phyloP scores from a whole-genome alignment of 176 grass and related monocot genomes.

The Hordeum vulgare region DNA sequence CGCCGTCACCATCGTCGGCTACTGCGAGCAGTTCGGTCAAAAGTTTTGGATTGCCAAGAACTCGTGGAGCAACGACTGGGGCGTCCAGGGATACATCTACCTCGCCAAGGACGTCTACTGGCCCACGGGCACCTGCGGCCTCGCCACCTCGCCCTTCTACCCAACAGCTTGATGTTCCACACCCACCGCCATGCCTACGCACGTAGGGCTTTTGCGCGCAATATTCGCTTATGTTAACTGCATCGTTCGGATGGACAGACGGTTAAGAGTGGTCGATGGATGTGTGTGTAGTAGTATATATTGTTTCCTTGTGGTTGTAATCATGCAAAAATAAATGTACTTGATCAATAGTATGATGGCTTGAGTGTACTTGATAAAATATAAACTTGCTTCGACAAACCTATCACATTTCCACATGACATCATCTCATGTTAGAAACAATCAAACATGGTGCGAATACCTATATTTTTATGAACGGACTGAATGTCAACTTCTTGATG shows the following conservation, averaged over 20 bases:
- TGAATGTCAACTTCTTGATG: neutral
- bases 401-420: neutral
- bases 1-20: too few relatives aligned
- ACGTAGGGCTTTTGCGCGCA: neutral
- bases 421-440: too few relatives aligned
- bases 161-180: slow-evolving; percentile 14
- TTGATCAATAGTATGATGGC: neutral
- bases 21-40: too few relatives aligned
- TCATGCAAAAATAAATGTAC: neutral
- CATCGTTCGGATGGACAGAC: neutral
- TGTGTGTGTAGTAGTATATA: neutral
- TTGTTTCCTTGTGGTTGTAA: neutral
- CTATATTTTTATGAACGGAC: too few relatives aligned
- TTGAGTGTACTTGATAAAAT: neutral
- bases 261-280: neutral
- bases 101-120: slow-evolving; percentile 16
- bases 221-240: neutral
- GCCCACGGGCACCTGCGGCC: neutral
- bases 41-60: slow-evolving; percentile 47
- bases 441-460: neutral
- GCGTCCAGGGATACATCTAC: slow-evolving; percentile 27
- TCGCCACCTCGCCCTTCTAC: slow-evolving; percentile 24
- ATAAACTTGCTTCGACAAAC: neutral
- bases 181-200: neutral
- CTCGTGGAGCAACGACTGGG: slow-evolving; percentile 40